These are phyloP conservation scores for Penicillium sp. DNA, from an alignment of 2,329 filamentous ascomycete genomes.

Conservation along the genomic window DNA sequence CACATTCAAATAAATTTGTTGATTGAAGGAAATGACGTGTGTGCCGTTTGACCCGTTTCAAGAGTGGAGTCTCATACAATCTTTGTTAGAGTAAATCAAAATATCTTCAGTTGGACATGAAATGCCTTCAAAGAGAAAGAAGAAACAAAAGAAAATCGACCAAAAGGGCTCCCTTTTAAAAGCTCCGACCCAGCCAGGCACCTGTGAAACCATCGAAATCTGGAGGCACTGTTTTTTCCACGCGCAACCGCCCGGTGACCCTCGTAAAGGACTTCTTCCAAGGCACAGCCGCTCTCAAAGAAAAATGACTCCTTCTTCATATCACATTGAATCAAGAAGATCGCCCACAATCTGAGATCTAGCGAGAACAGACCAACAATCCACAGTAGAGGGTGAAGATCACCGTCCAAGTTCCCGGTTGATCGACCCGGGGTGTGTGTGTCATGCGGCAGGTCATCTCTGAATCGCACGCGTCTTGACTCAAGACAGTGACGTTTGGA, in stretches of 20 bases:
- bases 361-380: not conserved
- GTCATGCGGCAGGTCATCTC: slow-evolving; percentile 22
- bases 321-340: slow-evolving; percentile 1
- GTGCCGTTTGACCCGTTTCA: too few species aligned
- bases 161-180: not conserved
- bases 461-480: slow-evolving; percentile 21
- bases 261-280: slow-evolving; percentile 11
- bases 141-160: not conserved
- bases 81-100: not conserved
- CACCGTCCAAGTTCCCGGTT: slow-evolving; percentile 12
- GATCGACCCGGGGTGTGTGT: slow-evolving; percentile 14
- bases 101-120: not conserved
- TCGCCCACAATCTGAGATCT: slow-evolving; percentile 3
- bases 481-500: slow-evolving; percentile 9
- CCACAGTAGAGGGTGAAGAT: slow-evolving; percentile 13
- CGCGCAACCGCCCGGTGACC: slow-evolving; percentile 24
- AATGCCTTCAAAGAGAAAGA: not conserved
- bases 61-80: not conserved
- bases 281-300: slow-evolving; percentile 12
- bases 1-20: not conserved
- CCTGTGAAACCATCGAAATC: slow-evolving; percentile 16
- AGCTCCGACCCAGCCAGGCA: slow-evolving; percentile 14
- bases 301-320: not conserved
- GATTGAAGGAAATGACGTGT: too few species aligned
- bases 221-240: slow-evolving; percentile 14